These are phyloP conservation scores for Neotropicomus parvogracilis DNA, from an alignment of 1,284 basidiomycete species.

Conservation along the genomic window DNA sequence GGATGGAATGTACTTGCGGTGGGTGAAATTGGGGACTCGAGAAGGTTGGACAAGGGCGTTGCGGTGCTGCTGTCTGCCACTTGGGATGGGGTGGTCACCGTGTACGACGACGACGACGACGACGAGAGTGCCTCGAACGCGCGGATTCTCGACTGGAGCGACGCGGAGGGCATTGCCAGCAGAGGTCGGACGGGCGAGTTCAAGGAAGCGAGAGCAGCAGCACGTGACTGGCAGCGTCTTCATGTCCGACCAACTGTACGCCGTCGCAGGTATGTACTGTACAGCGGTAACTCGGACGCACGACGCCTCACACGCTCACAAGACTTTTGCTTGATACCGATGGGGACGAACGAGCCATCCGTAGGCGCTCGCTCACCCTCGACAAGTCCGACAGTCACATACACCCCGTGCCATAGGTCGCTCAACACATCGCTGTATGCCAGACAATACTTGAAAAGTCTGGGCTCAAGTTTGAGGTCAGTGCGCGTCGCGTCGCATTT, in stretches of 20 bases:
- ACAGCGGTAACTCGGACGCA: too few relatives aligned
- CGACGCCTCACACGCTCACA: background rate
- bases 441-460: constrained; percentile 77
- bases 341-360: constrained; percentile 69
- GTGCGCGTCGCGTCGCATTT: constrained; percentile 19
- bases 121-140: constrained; percentile 46
- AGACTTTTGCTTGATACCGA: constrained; percentile 85
- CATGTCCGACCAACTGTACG: constrained; percentile 51
- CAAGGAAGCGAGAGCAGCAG: too few relatives aligned
- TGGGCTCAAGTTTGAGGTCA: constrained; percentile 77
- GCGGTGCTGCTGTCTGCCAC: background rate
- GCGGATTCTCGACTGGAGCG: constrained; percentile 55
- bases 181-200: too few relatives aligned
- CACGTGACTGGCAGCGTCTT: constrained; percentile 6
- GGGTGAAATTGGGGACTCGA: constrained; percentile 48
- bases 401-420: constrained; percentile 49
- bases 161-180: constrained; percentile 54
- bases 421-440: constrained; percentile 73
- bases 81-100: too few relatives aligned
- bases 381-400: background rate
- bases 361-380: constrained; percentile 35
- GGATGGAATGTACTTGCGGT: constrained; percentile 36
- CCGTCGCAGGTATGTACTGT: constrained; percentile 66
- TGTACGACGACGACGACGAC: constrained; percentile 10
- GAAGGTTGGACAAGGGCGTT: constrained; percentile 29